Percentiles rank a stretch among this genome's conserved stretches.
phyloP scores from a whole-genome alignment of 2,329 filamentous ascomycete species.

The Fusarium illudens region DNA sequence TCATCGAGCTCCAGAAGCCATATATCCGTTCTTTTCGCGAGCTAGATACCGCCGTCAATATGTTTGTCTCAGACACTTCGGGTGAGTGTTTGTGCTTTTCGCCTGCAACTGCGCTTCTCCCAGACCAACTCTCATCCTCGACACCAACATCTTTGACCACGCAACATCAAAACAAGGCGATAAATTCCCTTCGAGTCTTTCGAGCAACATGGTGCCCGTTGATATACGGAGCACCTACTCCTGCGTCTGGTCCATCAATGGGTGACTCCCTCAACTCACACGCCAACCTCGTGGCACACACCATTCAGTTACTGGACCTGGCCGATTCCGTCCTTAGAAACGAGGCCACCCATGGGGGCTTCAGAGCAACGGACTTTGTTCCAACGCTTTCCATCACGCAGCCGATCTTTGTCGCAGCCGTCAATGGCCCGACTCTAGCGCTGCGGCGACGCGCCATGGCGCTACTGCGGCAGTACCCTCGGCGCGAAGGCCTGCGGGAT shows the following conservation, averaged over 20 bases:
- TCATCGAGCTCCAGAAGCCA: background rate
- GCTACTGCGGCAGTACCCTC: background rate
- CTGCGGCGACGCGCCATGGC: background rate
- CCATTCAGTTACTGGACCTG: background rate
- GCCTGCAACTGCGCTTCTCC: background rate
- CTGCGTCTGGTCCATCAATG: too few species aligned
- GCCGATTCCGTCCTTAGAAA: background rate
- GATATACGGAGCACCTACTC: background rate
- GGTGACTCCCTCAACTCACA: background rate
- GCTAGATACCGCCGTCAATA: background rate
- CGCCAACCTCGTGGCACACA: background rate
- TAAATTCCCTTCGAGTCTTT: background rate
- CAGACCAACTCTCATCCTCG: background rate
- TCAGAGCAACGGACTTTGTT: background rate
- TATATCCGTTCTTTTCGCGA: background rate
- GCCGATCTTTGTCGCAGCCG: background rate
- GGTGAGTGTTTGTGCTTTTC: background rate
- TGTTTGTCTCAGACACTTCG: background rate
- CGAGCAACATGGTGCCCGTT: background rate
- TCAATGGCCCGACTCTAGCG: background rate
- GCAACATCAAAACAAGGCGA: background rate
- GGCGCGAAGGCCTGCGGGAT: background rate
- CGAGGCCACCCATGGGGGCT: background rate
- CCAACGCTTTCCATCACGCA: background rate
- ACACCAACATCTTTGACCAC: too few species aligned